phyloP scores from a whole-genome alignment of 768 basidiomycete species.

The Russula brevipes region DNA sequence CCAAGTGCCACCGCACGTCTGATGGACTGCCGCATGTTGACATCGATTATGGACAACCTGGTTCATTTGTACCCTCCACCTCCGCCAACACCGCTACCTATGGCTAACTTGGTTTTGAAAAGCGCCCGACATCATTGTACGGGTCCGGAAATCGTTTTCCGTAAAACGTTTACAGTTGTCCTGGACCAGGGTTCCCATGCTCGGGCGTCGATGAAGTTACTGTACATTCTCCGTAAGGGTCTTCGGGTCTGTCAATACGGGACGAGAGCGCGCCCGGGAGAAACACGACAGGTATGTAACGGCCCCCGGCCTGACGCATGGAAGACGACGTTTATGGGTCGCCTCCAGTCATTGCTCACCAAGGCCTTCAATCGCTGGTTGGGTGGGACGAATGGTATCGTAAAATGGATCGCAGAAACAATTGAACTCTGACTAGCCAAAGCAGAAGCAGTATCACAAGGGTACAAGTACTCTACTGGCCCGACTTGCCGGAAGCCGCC shows the following conservation, averaged over 20 bases:
- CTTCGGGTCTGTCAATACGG: not conserved
- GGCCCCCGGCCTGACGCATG: not conserved
- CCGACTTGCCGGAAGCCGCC: not conserved
- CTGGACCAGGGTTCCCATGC: not conserved
- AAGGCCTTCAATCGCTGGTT: not conserved
- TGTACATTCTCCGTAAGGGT: not conserved
- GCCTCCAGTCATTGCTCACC: not conserved
- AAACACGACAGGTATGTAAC: not conserved
- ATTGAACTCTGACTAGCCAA: not conserved
- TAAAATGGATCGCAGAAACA: not conserved
- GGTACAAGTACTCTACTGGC: not conserved
- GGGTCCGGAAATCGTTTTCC: conserved; percentile 3
- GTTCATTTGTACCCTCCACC: not conserved
- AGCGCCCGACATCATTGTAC: not conserved
- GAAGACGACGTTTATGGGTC: conserved; percentile 3
- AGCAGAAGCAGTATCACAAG: not conserved
- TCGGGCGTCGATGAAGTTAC: not conserved
- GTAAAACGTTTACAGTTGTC: not conserved
- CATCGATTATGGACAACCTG: not conserved
- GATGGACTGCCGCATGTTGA: not conserved
- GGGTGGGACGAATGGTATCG: not conserved
- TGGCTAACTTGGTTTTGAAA: conserved; percentile 1
- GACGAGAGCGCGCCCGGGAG: not conserved
- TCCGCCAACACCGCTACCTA: not conserved
- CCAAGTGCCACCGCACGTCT: not conserved